Evolutionary conservation across 2,329 filamentous ascomycete genomes (phyloP).

Genomic region (Talaromyces sp.): DNA sequence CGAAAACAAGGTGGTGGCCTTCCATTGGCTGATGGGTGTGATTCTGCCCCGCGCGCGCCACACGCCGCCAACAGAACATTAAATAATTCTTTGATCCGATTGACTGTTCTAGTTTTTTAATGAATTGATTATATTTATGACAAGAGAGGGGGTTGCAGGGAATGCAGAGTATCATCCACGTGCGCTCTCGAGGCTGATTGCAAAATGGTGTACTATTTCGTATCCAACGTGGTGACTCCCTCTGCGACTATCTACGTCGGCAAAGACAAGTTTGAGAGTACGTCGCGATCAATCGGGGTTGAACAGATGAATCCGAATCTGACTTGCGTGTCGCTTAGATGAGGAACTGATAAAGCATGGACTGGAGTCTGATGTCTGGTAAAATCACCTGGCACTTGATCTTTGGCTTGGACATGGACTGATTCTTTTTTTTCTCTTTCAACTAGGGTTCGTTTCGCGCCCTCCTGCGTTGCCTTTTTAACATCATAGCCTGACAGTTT

Average conservation of each 20-base stretch:
- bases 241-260: slow-evolving; percentile 89
- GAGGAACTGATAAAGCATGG: slow-evolving; percentile 94
- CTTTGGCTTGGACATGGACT: slow-evolving; percentile 1
- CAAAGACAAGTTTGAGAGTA: slow-evolving; percentile 99
- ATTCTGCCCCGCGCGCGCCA: background rate
- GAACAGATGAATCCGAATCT: slow-evolving; percentile 4
- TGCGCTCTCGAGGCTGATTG: background rate
- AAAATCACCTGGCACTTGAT: slow-evolving; percentile 14
- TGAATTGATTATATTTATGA: background rate
- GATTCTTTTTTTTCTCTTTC: slow-evolving; percentile 1
- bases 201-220: slow-evolving; percentile 93
- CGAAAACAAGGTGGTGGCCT: background rate
- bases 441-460: slow-evolving; percentile 12
- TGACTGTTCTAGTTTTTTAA: background rate
- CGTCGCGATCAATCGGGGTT: slow-evolving; percentile 24
- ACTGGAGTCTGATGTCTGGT: slow-evolving; percentile 95
- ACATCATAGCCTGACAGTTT: slow-evolving; percentile 1
- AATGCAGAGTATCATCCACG: background rate
- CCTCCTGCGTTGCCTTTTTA: background rate
- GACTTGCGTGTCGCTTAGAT: slow-evolving; percentile 52
- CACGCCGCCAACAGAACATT: background rate
- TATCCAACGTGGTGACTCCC: slow-evolving; percentile 75
- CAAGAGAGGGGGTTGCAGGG: background rate
- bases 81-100: background rate
- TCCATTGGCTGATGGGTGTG: background rate